These are phyloP conservation scores for Taphrina flavorubra DNA, from an alignment of 1,139 yeast genomes.

Conservation along the genomic window DNA sequence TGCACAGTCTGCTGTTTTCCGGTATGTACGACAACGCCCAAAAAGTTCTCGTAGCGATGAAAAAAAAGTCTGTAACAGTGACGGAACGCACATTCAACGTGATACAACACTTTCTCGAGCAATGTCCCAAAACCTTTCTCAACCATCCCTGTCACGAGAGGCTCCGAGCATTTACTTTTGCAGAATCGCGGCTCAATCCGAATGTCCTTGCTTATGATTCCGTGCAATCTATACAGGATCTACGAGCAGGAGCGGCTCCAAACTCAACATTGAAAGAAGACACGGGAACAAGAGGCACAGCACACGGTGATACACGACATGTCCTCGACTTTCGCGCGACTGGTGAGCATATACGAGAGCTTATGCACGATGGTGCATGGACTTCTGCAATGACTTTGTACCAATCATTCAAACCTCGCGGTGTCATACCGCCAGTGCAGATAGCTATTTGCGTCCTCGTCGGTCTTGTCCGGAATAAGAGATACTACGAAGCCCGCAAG, in stretches of 20 bases:
- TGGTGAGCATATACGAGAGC: background rate
- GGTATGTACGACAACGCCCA: conserved; percentile 1
- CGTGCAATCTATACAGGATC: background rate
- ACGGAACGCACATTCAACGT: conserved; percentile 13
- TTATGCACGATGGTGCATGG: conserved; percentile 18
- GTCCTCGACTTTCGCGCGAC: background rate
- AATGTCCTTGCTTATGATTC: conserved; percentile 6
- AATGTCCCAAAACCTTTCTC: background rate
- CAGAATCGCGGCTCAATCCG: background rate
- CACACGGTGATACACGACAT: background rate
- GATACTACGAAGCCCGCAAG: conserved; percentile 23
- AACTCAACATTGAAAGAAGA: background rate
- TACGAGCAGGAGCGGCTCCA: background rate
- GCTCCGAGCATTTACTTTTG: background rate
- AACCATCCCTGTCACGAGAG: conserved; percentile 1
- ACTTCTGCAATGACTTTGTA: background rate
- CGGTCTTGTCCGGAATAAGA: conserved; percentile 16
- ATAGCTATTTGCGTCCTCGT: conserved; percentile 1
- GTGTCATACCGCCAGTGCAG: conserved; percentile 18
- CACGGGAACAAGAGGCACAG: background rate
- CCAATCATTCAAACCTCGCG: conserved; percentile 1
- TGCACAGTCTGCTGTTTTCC: conserved; percentile 4
- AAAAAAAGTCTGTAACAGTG: background rate
- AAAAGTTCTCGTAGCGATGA: background rate
- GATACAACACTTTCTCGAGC: conserved; percentile 13